phyloP scores from a whole-genome alignment of 2,329 filamentous ascomycete species.

The Madurella mycetomatis region DNA sequence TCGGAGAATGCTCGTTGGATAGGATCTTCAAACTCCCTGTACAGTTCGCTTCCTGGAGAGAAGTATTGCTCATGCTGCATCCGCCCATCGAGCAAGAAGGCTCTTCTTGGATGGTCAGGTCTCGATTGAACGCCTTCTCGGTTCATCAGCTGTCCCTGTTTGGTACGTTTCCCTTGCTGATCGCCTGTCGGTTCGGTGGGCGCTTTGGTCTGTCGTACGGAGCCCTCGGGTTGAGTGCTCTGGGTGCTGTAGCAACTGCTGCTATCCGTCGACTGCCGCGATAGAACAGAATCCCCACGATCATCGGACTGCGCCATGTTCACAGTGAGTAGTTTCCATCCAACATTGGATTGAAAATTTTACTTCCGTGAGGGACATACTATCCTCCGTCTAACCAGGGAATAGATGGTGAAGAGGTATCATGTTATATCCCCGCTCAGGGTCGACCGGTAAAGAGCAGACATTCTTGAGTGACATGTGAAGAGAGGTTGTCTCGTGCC shows the following conservation, averaged over 20 bases:
- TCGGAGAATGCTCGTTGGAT: not conserved
- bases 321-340: not conserved
- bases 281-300: not conserved
- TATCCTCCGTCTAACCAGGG: not conserved
- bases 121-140: not conserved
- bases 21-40: not conserved
- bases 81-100: not conserved
- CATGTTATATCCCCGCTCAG: not conserved
- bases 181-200: not conserved
- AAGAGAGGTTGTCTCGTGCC: not conserved
- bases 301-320: not conserved
- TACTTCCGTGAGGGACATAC: not conserved
- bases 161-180: not conserved
- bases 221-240: not conserved
- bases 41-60: not conserved
- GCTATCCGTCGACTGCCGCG: not conserved
- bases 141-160: no score
- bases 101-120: not conserved
- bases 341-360: not conserved
- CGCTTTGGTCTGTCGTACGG: not conserved
- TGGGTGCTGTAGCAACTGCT: not conserved
- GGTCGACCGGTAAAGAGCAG: no score
- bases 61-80: not conserved
- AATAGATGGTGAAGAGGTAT: not conserved
- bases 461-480: not conserved